Evolutionary conservation across 108 stramenopile genomes (phyloP), one percentile per base, ranked within the genome.

Genomic region (Discostella pseudostelligera): DNA sequence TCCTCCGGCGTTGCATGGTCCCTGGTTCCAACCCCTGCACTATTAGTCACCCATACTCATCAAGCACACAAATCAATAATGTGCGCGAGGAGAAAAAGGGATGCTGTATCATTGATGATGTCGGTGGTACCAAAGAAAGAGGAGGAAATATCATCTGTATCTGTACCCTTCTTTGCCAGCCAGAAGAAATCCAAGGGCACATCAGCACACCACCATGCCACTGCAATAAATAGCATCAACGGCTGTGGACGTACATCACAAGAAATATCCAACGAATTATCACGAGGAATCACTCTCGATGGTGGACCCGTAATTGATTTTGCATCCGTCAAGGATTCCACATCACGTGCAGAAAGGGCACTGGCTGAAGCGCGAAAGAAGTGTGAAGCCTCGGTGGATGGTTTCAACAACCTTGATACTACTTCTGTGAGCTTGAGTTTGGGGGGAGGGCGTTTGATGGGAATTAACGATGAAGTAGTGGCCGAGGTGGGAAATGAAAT

Each of bases 391-490:
- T 59, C 56, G 36, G 14, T 57, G 16, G 39, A 51, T 20, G 21
- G 9, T 20, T n/a, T 12, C 0, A 56, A 11, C n/a, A n/a, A n/a
- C n/a, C n/a, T n/a, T n/a, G 28, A 29, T 3, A 44, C 46, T 14
- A 1, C 35, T 16, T 7, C 26, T 7, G 26, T 6, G 1, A 29
- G 4, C 14, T 13, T 14, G 0, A 56, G 37, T 36, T 39, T 35
- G 32, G 39, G 56, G 0, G 37, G 65, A 48, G 44, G 60, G 36
- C 75, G 67, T 20, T 48, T 94, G 35, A 79, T 94, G 56, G 93
- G 93, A n/a, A 94, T 94, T 57, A 91, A 94, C 51, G 78, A 83
- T 44, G 93, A 94, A 54, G 93, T 94, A 11, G 85, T 94, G 47
- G 66, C 65, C 12, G 88, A 89, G 70, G 93, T 94, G 16, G 93